A percentile compares a stretch with the other conserved stretches of the same genome.
phyloP scores from a whole-genome alignment of 73 alveolate genomes.

The Tetrahymena malaccensis region DNA sequence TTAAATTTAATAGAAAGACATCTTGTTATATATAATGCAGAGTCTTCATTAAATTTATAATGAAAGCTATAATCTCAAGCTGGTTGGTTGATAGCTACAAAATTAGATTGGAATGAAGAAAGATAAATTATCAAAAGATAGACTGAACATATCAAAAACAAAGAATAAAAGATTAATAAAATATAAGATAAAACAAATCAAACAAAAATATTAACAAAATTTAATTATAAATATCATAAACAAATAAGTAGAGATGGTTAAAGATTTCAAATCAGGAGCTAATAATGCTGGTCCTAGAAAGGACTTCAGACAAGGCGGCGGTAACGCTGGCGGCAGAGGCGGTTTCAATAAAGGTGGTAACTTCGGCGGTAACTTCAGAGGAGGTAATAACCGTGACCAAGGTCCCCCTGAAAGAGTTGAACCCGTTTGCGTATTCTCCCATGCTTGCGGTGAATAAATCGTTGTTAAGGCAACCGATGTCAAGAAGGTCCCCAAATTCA shows the following conservation, averaged over 20 bases:
- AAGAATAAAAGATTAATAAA: background rate
- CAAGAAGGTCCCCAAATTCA: slow-evolving; percentile 38
- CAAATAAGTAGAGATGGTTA: slow-evolving; percentile 15
- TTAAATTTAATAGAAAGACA: too few species aligned
- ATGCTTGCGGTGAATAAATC: slow-evolving; percentile 36
- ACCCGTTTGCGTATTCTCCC: slow-evolving; percentile 31
- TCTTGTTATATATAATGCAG: too few species aligned
- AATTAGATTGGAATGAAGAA: background rate
- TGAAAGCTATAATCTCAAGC: background rate
- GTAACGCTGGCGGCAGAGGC: slow-evolving; percentile 30
- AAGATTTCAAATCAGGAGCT: slow-evolving; percentile 38
- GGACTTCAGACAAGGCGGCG: background rate
- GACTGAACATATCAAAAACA: background rate
- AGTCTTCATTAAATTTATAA: too few species aligned
- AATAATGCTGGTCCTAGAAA: slow-evolving; percentile 14
- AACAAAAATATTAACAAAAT: background rate
- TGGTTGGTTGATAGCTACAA: background rate
- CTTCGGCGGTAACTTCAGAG: slow-evolving; percentile 16
- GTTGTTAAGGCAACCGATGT: slow-evolving; percentile 10
- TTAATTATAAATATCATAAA: background rate
- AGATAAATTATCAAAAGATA: background rate
- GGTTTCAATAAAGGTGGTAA: slow-evolving; percentile 29
- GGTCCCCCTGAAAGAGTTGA: slow-evolving; percentile 45
- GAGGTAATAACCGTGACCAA: background rate
- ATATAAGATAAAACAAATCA: background rate